Conservation (phyloP, 305 asterid genomes). For the Fraxinus platypoda region DNA sequence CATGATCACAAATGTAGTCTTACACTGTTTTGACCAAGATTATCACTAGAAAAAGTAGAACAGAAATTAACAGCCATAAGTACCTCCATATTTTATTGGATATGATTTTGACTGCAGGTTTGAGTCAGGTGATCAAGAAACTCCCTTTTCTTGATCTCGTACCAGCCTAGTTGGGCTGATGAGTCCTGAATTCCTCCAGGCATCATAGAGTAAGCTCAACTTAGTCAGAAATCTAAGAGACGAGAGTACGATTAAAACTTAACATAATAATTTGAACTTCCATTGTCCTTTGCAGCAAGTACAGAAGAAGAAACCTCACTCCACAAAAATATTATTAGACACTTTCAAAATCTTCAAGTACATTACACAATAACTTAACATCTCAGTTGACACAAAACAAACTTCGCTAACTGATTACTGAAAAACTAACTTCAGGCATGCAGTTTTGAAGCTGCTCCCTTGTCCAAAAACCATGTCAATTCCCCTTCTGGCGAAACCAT, state of each 20-base stretch:
- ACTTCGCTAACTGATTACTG: slow-evolving; percentile 5
- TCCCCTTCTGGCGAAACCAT: slow-evolving; percentile 58
- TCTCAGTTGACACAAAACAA: neutral
- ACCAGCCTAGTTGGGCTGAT: neutral
- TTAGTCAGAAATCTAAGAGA: neutral
- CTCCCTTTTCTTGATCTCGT: neutral
- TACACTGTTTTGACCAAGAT: neutral
- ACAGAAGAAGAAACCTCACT: neutral
- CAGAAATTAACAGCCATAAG: neutral
- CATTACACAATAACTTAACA: neutral
- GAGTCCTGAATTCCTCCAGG: neutral
- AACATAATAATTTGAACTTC: neutral
- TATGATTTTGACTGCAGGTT: neutral
- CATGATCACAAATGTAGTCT: neutral
- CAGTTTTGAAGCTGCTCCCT: slow-evolving; percentile 72
- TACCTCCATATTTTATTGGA: neutral
- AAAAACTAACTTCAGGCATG: neutral
- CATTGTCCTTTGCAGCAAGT: neutral
- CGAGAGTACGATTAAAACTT: neutral
- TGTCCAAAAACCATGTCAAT: slow-evolving; percentile 71
- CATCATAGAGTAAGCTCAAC: neutral
- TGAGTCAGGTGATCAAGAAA: neutral
- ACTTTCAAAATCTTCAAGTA: neutral
- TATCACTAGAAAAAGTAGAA: neutral
- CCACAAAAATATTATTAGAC: neutral